phyloP scores from a whole-genome alignment of 179 eudicot genomes.

The Carnegiea gigantea region DNA sequence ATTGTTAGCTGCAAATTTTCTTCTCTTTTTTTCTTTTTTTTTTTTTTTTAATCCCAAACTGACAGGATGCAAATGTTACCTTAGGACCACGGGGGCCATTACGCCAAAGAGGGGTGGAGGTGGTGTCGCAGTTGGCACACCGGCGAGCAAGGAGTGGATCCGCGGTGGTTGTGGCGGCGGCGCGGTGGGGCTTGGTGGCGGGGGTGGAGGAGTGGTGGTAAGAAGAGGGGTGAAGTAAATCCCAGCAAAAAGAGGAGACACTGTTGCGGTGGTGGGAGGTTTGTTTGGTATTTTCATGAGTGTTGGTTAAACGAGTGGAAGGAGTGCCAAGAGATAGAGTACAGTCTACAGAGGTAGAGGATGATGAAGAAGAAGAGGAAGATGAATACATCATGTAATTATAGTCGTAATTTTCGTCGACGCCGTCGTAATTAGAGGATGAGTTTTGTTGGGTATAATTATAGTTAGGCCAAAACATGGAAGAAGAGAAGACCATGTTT shows the following conservation, averaged over 20 bases:
- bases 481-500: conserved; percentile 13
- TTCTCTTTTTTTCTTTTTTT: no score
- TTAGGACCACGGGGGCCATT: conserved; percentile 98
- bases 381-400: conserved; percentile 36
- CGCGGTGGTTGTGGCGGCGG: conserved; percentile 20
- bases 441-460: conserved; percentile 30
- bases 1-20: no score
- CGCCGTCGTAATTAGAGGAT: conserved; percentile 24
- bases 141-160: conserved; percentile 62
- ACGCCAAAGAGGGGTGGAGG: conserved; percentile 98
- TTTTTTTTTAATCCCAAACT: no score
- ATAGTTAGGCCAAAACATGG: conserved; percentile 29
- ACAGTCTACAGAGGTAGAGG: conserved; percentile 67
- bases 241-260: conserved; percentile 54
- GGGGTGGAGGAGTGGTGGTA: conserved; percentile 23
- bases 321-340: conserved; percentile 89
- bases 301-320: conserved; percentile 49
- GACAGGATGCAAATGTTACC: conserved; percentile 33
- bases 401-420: conserved; percentile 20
- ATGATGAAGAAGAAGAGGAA: conserved; percentile 23
- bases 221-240: conserved; percentile 39
- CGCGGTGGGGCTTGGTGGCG: conserved; percentile 6
- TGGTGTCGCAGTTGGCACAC: conserved; percentile 95
- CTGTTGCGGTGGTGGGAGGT: conserved; percentile 25
- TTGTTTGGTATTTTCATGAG: conserved; percentile 9